These are phyloP conservation scores for Corymbia maculata DNA, from an alignment of 345 rosid genomes.

Conservation along the genomic window DNA sequence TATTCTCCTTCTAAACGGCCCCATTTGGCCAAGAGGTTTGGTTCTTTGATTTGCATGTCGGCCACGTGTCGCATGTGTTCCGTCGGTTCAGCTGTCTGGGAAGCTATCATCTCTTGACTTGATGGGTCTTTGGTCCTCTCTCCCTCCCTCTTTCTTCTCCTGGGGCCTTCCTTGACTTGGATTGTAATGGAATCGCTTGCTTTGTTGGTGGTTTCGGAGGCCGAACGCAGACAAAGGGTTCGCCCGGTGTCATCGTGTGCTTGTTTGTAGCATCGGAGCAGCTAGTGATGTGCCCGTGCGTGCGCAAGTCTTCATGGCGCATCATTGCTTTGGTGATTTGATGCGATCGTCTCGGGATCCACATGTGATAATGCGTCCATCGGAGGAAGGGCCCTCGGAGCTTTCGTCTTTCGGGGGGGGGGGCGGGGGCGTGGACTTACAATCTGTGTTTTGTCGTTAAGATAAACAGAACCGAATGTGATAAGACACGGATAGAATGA, in stretches of 20 bases:
- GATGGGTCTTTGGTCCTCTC: neutral
- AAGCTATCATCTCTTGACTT: neutral
- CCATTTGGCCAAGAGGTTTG: neutral
- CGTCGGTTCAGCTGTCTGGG: neutral
- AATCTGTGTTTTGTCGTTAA: neutral
- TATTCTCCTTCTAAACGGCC: neutral
- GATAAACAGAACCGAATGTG: neutral
- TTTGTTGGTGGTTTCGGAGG: conserved; percentile 3
- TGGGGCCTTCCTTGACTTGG: neutral
- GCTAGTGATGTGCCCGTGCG: neutral
- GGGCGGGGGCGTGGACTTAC: neutral
- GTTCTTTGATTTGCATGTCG: conserved; percentile 1
- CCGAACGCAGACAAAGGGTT: neutral
- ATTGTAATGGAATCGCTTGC: neutral
- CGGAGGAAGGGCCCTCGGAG: neutral
- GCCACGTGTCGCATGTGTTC: neutral
- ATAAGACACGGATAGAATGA: neutral
- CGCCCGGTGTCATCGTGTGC: neutral
- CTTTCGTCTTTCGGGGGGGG: neutral
- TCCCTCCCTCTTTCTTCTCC: neutral
- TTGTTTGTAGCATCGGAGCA: neutral
- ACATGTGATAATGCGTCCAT: neutral
- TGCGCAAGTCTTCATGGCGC: neutral
- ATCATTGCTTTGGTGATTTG: neutral
- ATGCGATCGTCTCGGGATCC: neutral